Evolutionary conservation across 192 early-diverging fungal genomes (phyloP).

Genomic region (Thoreauomyces humboldtii): DNA sequence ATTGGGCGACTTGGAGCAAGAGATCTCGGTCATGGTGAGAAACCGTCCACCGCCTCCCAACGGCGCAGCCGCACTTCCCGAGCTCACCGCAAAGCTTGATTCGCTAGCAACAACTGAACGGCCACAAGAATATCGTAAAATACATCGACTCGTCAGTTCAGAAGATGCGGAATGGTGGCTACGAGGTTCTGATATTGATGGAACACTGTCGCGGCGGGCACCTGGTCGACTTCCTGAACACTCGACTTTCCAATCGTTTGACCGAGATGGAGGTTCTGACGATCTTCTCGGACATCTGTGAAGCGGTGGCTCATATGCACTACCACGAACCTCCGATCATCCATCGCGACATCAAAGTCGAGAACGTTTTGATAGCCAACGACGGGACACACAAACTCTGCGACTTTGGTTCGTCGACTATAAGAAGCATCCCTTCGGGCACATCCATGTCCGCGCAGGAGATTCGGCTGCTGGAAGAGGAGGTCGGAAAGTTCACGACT

Average conservation of each 20-base stretch:
- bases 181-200: slow-evolving; percentile 84
- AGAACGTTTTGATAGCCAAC: slow-evolving; percentile 68
- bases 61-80: not conserved
- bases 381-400: slow-evolving; percentile 79
- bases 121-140: slow-evolving; percentile 79
- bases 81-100: not conserved
- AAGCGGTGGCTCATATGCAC: slow-evolving; percentile 91
- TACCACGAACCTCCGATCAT: slow-evolving; percentile 76
- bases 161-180: slow-evolving; percentile 59
- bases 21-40: slow-evolving; percentile 75
- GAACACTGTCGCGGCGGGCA: slow-evolving; percentile 85
- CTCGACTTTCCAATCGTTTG: slow-evolving; percentile 65
- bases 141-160: slow-evolving; percentile 69
- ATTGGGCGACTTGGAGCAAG: slow-evolving; percentile 62
- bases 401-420: slow-evolving; percentile 93
- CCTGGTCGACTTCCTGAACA: slow-evolving; percentile 85
- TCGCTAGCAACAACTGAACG: slow-evolving; percentile 60
- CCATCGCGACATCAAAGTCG: slow-evolving; percentile 78
- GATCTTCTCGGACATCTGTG: slow-evolving; percentile 83
- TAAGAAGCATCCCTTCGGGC: slow-evolving; percentile 49
- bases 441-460: slow-evolving; percentile 61
- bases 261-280: slow-evolving; percentile 82
- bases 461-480: slow-evolving; percentile 80
- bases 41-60: not conserved
- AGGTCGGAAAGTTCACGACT: slow-evolving; percentile 82